These are phyloP conservation scores for Cytospora piceicola DNA, from an alignment of 2,329 filamentous ascomycete species.

Conservation along the genomic window DNA sequence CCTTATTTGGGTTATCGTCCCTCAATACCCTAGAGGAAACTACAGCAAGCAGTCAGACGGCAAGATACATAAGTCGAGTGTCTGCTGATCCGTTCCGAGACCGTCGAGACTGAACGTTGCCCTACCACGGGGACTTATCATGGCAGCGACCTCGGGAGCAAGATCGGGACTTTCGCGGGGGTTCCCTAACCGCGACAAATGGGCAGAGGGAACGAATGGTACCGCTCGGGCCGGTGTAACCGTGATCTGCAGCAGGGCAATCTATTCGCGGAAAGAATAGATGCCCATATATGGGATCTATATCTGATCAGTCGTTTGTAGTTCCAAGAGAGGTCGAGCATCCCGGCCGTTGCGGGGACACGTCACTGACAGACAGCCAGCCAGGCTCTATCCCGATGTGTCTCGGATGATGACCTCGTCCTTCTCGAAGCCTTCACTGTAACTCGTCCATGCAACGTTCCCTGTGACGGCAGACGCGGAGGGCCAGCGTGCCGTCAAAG, in stretches of 20 bases:
- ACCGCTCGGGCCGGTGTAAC: background rate
- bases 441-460: background rate
- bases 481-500: background rate
- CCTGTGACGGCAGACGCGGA: background rate
- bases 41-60: slow-evolving; percentile 4
- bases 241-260: background rate
- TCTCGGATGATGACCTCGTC: slow-evolving; percentile 16
- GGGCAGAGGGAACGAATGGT: background rate
- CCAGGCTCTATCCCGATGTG: background rate
- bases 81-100: slow-evolving; percentile 2
- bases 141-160: background rate
- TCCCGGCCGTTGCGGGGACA: background rate
- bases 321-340: background rate
- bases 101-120: background rate
- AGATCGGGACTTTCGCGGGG: background rate
- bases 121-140: background rate
- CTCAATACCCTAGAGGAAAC: background rate
- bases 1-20: background rate
- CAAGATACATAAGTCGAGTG: slow-evolving; percentile 1
- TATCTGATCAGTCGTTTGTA: background rate
- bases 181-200: background rate
- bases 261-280: background rate
- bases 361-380: background rate
- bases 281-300: too few relatives aligned
- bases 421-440: background rate